These are phyloP conservation scores for Blastocystis sp. DNA, from an alignment of 352 stramenopile genomes.

Conservation along the genomic window DNA sequence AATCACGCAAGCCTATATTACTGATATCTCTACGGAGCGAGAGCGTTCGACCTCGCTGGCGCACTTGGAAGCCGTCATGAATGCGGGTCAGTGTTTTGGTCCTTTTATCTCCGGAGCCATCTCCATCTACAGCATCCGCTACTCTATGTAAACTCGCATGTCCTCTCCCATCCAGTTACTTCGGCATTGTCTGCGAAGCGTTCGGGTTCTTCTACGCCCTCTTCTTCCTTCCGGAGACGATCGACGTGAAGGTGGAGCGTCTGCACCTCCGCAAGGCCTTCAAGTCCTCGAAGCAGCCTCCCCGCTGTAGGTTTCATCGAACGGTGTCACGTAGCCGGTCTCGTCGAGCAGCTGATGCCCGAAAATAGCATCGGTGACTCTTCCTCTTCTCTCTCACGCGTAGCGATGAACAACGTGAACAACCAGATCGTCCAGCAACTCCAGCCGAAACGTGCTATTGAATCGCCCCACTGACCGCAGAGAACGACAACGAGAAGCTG, in stretches of 20 bases:
- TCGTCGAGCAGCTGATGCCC: no score
- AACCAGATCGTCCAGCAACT: no score
- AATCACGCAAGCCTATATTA: not conserved
- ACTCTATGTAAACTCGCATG: not conserved
- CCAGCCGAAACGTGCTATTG: no score
- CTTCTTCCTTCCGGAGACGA: conserved; percentile 8
- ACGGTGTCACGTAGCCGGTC: no score
- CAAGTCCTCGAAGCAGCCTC: not conserved
- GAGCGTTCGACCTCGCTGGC: not conserved
- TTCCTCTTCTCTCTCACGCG: no score
- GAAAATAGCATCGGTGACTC: no score
- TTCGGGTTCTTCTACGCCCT: conserved; percentile 3
- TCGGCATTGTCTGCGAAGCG: not conserved
- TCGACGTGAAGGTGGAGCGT: not conserved
- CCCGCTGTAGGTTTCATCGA: not conserved
- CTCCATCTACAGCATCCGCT: not conserved
- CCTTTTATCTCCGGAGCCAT: not conserved
- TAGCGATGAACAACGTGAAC: no score
- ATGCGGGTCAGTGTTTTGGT: not conserved
- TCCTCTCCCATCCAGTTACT: not conserved
- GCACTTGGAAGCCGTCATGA: not conserved
- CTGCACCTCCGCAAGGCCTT: not conserved
- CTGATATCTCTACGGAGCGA: not conserved
- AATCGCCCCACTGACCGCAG: no score
- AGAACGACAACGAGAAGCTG: not conserved